Evolutionary conservation across 2,329 filamentous ascomycete species (phyloP), one percentile per base, ranked within the genome.

Genomic region (Ampelomyces quisqualis): DNA sequence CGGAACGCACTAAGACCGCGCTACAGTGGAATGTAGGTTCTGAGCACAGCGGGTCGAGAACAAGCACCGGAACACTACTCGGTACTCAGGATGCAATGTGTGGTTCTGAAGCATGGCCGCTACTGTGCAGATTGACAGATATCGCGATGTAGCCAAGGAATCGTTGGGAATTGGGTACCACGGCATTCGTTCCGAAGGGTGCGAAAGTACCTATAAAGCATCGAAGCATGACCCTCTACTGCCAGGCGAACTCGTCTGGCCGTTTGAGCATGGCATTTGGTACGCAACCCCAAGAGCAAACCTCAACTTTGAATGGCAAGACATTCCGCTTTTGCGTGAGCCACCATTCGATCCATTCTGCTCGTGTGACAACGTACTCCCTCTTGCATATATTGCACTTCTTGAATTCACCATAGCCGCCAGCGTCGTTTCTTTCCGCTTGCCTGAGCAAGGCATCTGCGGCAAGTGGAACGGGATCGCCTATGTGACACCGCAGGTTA

Each of bases 291-390:
- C 61, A 65, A 11, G 60, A 62, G 42, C 64, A 67, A 0, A 64
- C 61, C 29, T 49, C 46, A 14, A 62, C 45, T 31, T 50, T 55
- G 21, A 63, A 45, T 0, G 61, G 60, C 9, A 55, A 31, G 1
- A 49, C 34, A 5, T 22, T 43, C 5, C 22, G 7, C 10, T 20
- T 24, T 3, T 27, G 22, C 2, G 23, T 30, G 21, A 30, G 41
- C 60, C 62, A 66, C 23, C 60, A 63, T 33, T 67, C 63, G 4
- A 65, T 38, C 64, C 63, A 66, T 36, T 60, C 57, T 2, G 62
- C 62, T 20, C 55, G 40, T 1, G 60, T 40, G 3, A 64, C 45
- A n/a, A 63, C 38, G 34, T 60, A 67, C 6, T 54, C 35, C 14
- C 53, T 57, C 8, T 46, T 49, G 36, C 64, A 67, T 8, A 40